Conservation (phyloP, 1,139 yeast species). For the Candida labiduridarum region DNA sequence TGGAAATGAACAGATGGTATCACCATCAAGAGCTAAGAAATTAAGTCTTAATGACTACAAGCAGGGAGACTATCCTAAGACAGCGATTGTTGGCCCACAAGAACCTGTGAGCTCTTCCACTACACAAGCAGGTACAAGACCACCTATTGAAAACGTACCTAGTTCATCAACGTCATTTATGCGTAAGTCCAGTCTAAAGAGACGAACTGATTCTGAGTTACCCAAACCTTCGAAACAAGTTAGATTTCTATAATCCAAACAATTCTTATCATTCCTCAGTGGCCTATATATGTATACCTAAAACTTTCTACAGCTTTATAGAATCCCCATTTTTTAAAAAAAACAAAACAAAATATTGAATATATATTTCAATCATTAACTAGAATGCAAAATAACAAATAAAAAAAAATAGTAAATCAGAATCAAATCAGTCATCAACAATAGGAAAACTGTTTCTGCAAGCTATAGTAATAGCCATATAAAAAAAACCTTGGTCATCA, state of each 20-base stretch:
- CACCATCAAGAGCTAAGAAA: neutral
- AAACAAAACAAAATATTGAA: neutral
- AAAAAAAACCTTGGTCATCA: neutral
- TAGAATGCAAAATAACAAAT: constrained; percentile 1
- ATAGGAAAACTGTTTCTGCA: neutral
- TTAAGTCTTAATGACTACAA: neutral
- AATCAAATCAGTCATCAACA: neutral
- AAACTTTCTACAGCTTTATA: neutral
- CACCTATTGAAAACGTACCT: neutral
- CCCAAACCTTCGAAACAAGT: constrained; percentile 26
- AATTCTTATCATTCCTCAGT: neutral
- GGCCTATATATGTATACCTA: neutral
- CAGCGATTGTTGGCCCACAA: neutral
- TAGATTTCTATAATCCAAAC: constrained; percentile 19
- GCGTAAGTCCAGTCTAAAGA: constrained; percentile 5
- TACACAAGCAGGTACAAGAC: neutral
- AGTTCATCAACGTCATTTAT: neutral
- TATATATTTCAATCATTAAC: constrained; percentile 2
- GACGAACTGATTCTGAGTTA: neutral
- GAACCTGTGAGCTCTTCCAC: neutral
- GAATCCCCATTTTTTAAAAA: neutral
- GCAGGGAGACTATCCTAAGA: neutral
- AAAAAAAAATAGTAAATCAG: neutral
- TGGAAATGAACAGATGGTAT: neutral
- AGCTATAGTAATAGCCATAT: neutral